Evolutionary conservation across 306 rosid genomes (phyloP).

Genomic region (Castanea sativa): DNA sequence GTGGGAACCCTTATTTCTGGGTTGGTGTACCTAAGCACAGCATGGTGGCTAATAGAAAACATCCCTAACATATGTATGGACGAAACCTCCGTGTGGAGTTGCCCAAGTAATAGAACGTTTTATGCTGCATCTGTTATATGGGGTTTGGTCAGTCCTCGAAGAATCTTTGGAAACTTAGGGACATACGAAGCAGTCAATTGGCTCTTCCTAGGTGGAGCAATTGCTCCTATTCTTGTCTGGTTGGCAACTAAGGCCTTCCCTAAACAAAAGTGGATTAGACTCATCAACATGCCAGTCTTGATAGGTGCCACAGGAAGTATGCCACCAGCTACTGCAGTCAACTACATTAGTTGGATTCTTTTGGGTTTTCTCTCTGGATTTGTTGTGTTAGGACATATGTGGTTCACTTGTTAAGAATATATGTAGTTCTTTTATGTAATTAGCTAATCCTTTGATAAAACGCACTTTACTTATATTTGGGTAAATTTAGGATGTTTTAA

Average conservation of each 20-base stretch:
- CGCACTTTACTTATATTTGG: too few relatives aligned
- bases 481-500: too few relatives aligned
- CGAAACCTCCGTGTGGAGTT: conserved; percentile 72
- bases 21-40: conserved; percentile 64
- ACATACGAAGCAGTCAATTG: conserved; percentile 57
- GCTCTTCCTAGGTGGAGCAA: conserved; percentile 75
- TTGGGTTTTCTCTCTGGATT: conserved; percentile 68
- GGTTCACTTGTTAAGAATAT: too few relatives aligned
- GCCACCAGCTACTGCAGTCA: conserved; percentile 90
- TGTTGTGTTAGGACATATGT: too few relatives aligned
- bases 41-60: conserved; percentile 92
- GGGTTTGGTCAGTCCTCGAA: conserved; percentile 81
- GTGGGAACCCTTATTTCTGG: conserved; percentile 71
- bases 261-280: conserved; percentile 70
- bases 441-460: too few relatives aligned
- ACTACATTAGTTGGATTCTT: conserved; percentile 69
- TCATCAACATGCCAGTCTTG: conserved; percentile 75
- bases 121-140: conserved; percentile 89
- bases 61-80: conserved; percentile 78
- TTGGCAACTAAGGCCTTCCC: conserved; percentile 57
- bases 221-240: conserved; percentile 75
- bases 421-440: too few relatives aligned
- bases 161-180: conserved; percentile 75
- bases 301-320: conserved; percentile 67
- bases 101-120: conserved; percentile 64